Evolutionary conservation across 2,329 filamentous ascomycete species (phyloP), one percentile per base, ranked within the genome.

Genomic region (Chrysoporthe deuterocubensis): DNA sequence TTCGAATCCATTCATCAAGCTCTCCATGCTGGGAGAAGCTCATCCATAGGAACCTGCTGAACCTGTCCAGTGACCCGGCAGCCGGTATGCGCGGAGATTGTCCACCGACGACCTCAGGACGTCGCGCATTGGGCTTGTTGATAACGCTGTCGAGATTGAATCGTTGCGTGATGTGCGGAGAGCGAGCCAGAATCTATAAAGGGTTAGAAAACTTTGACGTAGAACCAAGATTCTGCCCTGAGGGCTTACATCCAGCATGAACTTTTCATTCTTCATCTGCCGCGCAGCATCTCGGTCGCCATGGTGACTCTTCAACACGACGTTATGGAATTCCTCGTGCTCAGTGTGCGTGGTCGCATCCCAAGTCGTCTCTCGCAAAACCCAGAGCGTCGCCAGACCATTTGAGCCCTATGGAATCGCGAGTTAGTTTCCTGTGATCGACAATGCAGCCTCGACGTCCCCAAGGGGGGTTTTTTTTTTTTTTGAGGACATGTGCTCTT

Each of bases 301-400:
- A 13, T 14, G 16, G 11, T 21, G 40, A 3, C 18, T 43, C 37
- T 60, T 60, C n/a, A 60, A 18, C 16, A 60, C 57, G 21, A 50
- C 32, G 13, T 64, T 56, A 21, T 56, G 62, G 11, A 34, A 1
- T 18, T 54, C 3, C 21, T 46, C 60, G 11, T 26, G 18, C 5
- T 64, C 48, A 14, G 43, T 57, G 18, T 46, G 37, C 16, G 42
- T 67, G 16, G 44, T 37, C 1, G 8, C 9, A 7, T n/a, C 34
- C 16, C 65, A 62, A 11, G 18, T 14, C 16, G 40, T 34, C 42
- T 67, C 48, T 11, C 7, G 14, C 13, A 56, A 61, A 34, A 26
- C 16, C 62, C 66, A 67, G 6, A 67, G 54, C 4, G 66, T 67
- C 40, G 46, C 40, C n/a, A 40, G 14, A 21, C 40, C 40, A 16